phyloP scores from a whole-genome alignment of 139 green algal species.

The Edaphochlamys debaryana region DNA sequence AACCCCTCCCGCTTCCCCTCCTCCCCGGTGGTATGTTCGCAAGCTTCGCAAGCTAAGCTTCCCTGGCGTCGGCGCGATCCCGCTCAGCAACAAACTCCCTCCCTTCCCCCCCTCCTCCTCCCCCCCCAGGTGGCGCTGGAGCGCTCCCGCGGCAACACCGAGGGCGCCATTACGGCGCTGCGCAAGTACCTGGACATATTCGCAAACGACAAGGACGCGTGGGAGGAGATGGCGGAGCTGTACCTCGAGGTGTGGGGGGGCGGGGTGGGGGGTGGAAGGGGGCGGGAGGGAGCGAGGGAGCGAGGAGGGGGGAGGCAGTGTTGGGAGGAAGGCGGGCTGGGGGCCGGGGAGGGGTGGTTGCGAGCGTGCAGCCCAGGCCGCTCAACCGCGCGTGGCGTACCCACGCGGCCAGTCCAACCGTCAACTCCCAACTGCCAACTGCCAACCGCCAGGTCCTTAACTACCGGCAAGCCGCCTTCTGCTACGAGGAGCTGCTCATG shows the following conservation, averaged over 20 bases:
- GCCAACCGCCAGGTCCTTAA: conserved; percentile 72
- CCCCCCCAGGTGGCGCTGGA: conserved; percentile 66
- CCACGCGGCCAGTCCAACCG: no score
- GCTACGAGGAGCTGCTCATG: conserved; percentile 90
- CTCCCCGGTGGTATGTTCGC: no score
- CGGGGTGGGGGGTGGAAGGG: neutral
- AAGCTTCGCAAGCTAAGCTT: no score
- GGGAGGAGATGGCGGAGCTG: conserved; percentile 86
- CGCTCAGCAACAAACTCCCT: neutral
- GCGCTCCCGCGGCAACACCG: conserved; percentile 63
- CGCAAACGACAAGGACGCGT: conserved; percentile 76
- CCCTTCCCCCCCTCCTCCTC: no score
- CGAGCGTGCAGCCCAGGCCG: no score
- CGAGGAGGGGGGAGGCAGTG: neutral
- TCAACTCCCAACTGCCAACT: no score
- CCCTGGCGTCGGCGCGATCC: no score
- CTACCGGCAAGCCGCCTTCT: conserved; percentile 87
- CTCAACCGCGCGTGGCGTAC: no score
- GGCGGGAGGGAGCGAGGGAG: no score
- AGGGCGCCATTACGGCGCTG: conserved; percentile 68
- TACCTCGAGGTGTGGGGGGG: conserved; percentile 78
- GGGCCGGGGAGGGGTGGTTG: no score
- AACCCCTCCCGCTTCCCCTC: no score
- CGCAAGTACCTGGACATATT: conserved; percentile 75
- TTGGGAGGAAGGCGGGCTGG: neutral